These are phyloP conservation scores for Daphne laureola DNA, from an alignment of 441 rosid species.

Conservation along the genomic window DNA sequence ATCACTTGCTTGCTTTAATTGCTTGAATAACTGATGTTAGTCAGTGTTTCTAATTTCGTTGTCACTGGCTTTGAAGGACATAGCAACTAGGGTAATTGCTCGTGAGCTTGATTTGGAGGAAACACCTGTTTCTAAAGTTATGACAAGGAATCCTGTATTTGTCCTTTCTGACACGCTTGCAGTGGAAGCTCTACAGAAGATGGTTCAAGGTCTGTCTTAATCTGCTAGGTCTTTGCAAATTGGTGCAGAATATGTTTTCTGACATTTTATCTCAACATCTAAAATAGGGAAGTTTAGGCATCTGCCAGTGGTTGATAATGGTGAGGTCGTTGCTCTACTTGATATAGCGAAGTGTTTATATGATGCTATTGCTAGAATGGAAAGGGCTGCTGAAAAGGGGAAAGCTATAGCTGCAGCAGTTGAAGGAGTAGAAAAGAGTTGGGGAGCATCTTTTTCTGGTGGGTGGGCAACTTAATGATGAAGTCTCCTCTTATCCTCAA, in stretches of 20 bases:
- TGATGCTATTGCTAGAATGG: slow-evolving; percentile 98
- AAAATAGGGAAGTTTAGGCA: slow-evolving; percentile 89
- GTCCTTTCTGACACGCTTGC: slow-evolving; percentile 96
- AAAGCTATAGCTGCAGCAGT: slow-evolving; percentile 99
- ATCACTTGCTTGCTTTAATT: too few species aligned
- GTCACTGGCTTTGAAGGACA: slow-evolving; percentile 41
- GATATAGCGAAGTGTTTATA: slow-evolving; percentile 94
- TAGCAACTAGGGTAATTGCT: slow-evolving; percentile 82
- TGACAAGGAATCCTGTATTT: slow-evolving; percentile 91
- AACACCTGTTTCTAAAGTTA: slow-evolving; percentile 84
- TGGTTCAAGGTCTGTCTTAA: slow-evolving; percentile 75
- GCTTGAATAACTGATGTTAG: too few species aligned
- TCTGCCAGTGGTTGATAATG: slow-evolving; percentile 97
- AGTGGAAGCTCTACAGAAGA: slow-evolving; percentile 95
- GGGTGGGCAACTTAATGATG: slow-evolving; percentile 17
- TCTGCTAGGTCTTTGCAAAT: slow-evolving; percentile 8
- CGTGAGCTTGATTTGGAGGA: slow-evolving; percentile 66
- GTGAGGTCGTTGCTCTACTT: slow-evolving; percentile 92
- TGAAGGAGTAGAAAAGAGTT: slow-evolving; percentile 91
- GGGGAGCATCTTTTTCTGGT: slow-evolving; percentile 84
- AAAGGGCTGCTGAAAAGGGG: slow-evolving; percentile 97
- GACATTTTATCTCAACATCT: background rate
- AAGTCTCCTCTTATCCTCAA: background rate
- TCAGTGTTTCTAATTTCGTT: too few species aligned
- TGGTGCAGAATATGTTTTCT: background rate